Evolutionary conservation across 2,329 filamentous ascomycete genomes (phyloP).

Genomic region (Akanthomyces uredinophilus): DNA sequence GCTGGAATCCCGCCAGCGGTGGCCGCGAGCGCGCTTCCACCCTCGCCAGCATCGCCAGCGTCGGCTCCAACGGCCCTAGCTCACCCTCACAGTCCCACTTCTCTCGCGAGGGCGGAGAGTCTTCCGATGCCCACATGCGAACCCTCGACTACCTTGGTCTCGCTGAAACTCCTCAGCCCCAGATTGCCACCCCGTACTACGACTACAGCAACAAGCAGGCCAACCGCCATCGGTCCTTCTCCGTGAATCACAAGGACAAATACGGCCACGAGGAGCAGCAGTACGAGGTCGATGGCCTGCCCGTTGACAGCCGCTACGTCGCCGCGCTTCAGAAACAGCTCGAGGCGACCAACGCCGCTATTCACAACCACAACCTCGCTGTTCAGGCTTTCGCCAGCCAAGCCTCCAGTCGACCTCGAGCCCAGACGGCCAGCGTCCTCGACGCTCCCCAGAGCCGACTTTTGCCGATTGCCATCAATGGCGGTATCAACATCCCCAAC

Average conservation of each 20-base stretch:
- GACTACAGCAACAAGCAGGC: slow-evolving; percentile 66
- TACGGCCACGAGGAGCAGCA: slow-evolving; percentile 87
- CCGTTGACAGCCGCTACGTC: slow-evolving; percentile 53
- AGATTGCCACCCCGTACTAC: slow-evolving; percentile 69
- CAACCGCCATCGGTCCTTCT: slow-evolving; percentile 93
- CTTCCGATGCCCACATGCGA: slow-evolving; percentile 81
- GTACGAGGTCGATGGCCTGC: slow-evolving; percentile 51
- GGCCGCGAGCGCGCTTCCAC: slow-evolving; percentile 82
- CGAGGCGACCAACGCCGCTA: slow-evolving; percentile 61
- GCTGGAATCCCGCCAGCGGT: slow-evolving; percentile 64
- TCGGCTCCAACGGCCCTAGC: slow-evolving; percentile 82
- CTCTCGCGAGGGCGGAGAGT: slow-evolving; percentile 76
- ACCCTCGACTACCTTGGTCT: slow-evolving; percentile 94
- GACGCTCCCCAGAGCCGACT: slow-evolving; percentile 67
- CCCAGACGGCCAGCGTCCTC: slow-evolving; percentile 84
- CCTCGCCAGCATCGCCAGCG: slow-evolving; percentile 74
- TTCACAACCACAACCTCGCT: slow-evolving; percentile 87
- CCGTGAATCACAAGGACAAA: slow-evolving; percentile 96
- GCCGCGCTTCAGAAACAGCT: slow-evolving; percentile 58
- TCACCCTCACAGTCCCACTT: slow-evolving; percentile 85
- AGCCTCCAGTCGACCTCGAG: slow-evolving; percentile 78
- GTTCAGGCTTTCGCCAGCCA: slow-evolving; percentile 89
- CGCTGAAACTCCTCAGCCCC: slow-evolving; percentile 85
- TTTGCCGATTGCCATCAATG: slow-evolving; percentile 69
- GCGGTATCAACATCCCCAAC: slow-evolving; percentile 64